Evolutionary conservation across 2,329 filamentous ascomycete genomes (phyloP), one percentile per base, ranked within the genome.

Genomic region (Aspergillus sp.): DNA sequence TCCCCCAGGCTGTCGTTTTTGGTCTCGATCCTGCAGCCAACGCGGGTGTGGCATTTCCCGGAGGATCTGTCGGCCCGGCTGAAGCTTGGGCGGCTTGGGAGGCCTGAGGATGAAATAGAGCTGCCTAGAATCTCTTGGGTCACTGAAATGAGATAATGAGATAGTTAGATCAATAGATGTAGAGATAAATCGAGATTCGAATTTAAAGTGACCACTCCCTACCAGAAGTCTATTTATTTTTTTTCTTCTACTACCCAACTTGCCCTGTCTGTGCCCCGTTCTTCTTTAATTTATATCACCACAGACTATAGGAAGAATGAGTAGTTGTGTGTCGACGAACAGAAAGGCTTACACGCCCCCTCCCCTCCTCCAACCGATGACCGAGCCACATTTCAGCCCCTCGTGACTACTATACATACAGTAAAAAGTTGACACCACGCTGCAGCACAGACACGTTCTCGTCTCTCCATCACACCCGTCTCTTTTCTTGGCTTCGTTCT

Each of bases 21-120:
- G 60, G 65, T 69, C 67, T 69, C 63, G 67, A 62, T 69, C 62
- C 62, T 66, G 61, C 64, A 64, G 55, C 52, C 55, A 55, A 36
- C 15, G 32, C 50, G 58, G 57, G 21, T 55, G 57, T 61, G 52
- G 59, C 62, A 62, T 48, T 36, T 32, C 53, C 62, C 67, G 65
- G 67, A 66, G 61, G 54, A 64, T 59, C 30, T 12, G 50, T 63
- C 66, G 67, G 67, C 30, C 66, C 65, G 61, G 39, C 15, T 17
- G 19, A n/a, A 62, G 55, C 55, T 59, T 23, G 58, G 49, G 7
- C 17, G 38, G 41, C 56, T 17, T 43, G 41, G 58, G 55, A 57
- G 25, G 38, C 52, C 52, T 55, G 39, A 55, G 41, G 41, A 45
- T 21, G 21, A 45, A 45, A 45, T 21, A 45, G 41, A 45, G 41